Base-by-base conservation (phyloP, 768 basidiomycete species). In the Suillus paluster region DNA sequence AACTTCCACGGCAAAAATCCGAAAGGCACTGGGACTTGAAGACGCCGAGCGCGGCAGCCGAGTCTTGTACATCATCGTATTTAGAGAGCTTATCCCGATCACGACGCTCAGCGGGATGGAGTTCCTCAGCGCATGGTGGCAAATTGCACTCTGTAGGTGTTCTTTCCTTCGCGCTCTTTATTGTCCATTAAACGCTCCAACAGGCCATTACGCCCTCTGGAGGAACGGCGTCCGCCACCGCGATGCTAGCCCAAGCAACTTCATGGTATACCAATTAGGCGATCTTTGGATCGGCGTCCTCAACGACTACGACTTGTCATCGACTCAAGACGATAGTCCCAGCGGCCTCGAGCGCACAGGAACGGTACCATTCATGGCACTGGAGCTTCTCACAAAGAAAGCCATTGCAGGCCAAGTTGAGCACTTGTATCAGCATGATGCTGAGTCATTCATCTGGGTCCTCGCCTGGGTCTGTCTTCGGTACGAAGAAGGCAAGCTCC, bases 341-440 rank as follows among this genome's bases (percentile, higher is more conserved):
- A 27, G 25, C 8, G 12, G n/a, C 25, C 23, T 23, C 9, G 57
- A 60, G 42, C 63, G 64, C 50, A 66, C 64, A 5, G 64, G 64
- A 8, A 66, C 64, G 3, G 44, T 50, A 30, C 64, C 64, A 7
- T 66, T 60, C 54, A 66, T 66, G 63, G 53, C 63, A 9, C 19
- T 60, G 5, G 38, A 60, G 30, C 45, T 64, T 14, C 56, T 57
- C 25, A 30, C 3, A 21, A 4, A 9, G 6, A 8, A 5, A 5
- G 48, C 48, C 34, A 36, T 36, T 1, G 30, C 14, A 34, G 57
- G 57, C 25, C 15, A 58, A 15, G 19, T 58, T 4, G 4, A 42
- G 44, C 45, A 50, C 15, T 15, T 58, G 45, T 59, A 59, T 17
- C 33, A 11, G 23, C 58, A 59, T n/a, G 42, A 59, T 49, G 30